These are phyloP conservation scores for Tuber aestivum DNA, from an alignment of 495 filamentous ascomycete species.

Conservation along the genomic window DNA sequence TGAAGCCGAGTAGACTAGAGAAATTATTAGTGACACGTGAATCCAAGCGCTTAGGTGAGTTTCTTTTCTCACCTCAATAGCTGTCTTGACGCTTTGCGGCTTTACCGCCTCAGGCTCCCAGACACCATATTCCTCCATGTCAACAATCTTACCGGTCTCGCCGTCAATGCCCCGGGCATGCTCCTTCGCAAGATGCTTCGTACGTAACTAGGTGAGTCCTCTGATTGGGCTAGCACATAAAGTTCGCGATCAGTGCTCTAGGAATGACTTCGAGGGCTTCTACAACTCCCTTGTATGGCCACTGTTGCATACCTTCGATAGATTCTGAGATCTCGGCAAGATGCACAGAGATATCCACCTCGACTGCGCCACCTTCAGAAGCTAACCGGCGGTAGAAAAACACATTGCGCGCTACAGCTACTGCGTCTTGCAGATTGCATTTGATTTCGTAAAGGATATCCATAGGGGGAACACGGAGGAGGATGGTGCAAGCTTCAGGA, in stretches of 20 bases:
- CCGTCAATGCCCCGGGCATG: conserved; percentile 93
- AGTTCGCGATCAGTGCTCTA: conserved; percentile 90
- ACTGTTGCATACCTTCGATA: conserved; percentile 95
- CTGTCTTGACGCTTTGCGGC: conserved; percentile 97
- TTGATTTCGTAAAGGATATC: conserved; percentile 98
- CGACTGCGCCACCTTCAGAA: conserved; percentile 91
- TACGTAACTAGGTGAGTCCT: conserved; percentile 81
- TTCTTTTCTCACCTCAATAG: conserved; percentile 70
- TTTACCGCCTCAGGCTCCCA: conserved; percentile 99
- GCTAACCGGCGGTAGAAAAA: conserved; percentile 92
- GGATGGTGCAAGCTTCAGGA: conserved; percentile 96
- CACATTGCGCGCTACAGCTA: conserved; percentile 95
- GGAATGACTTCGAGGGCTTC: conserved; percentile 99
- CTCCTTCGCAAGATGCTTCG: conserved; percentile 92
- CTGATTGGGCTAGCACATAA: conserved; percentile 86
- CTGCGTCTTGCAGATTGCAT: conserved; percentile 95
- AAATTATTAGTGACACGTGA: conserved; percentile 38
- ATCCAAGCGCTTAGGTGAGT: background rate
- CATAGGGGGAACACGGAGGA: conserved; percentile 92
- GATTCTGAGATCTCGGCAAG: conserved; percentile 79
- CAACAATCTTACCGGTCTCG: conserved; percentile 78
- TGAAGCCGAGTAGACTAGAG: conserved; percentile 72
- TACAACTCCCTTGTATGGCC: conserved; percentile 96
- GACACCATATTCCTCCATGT: conserved; percentile 95
- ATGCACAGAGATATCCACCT: conserved; percentile 94